A percentile compares a stretch with the other conserved stretches of the same genome.
Conservation (phyloP, 306 rosid genomes). For the Lathyrus tuberosus region DNA sequence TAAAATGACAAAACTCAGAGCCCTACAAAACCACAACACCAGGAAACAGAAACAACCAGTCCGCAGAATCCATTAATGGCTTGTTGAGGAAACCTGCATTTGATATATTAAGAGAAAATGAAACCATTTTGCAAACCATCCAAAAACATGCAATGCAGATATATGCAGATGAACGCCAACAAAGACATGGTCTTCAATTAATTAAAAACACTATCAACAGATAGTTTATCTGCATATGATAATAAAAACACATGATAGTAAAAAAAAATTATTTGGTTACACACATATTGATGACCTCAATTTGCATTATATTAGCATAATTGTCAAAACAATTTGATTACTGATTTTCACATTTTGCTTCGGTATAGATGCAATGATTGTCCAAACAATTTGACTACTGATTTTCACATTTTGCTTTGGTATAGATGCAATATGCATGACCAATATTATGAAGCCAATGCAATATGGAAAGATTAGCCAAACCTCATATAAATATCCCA, state of each 20-base stretch:
- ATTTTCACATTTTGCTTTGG: conserved; percentile 12
- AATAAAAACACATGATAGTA: conserved; percentile 17
- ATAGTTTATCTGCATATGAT: conserved; percentile 10
- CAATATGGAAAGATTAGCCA: conserved; percentile 36
- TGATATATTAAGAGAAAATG: conserved; percentile 16
- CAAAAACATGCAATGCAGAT: conserved; percentile 28
- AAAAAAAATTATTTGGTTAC: background rate
- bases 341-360: background rate
- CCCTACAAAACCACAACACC: conserved; percentile 58
- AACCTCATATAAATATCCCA: conserved; percentile 59
- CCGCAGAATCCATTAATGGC: conserved; percentile 52
- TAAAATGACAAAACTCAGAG: conserved; percentile 52
- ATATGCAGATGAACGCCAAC: conserved; percentile 20
- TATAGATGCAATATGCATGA: conserved; percentile 18
- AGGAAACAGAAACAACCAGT: conserved; percentile 59
- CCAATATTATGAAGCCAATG: conserved; percentile 21
- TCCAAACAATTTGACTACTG: conserved; percentile 11
- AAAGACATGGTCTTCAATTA: background rate
- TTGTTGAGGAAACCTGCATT: conserved; percentile 57
- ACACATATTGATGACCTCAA: background rate
- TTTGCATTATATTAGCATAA: conserved; percentile 10
- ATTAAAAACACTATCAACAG: conserved; percentile 1
- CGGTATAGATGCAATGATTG: conserved; percentile 5
- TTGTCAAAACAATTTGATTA: conserved; percentile 5
- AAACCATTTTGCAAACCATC: conserved; percentile 18